These are phyloP conservation scores for Macrolepiota albuminosa DNA, from an alignment of 768 basidiomycete genomes.

Conservation along the genomic window DNA sequence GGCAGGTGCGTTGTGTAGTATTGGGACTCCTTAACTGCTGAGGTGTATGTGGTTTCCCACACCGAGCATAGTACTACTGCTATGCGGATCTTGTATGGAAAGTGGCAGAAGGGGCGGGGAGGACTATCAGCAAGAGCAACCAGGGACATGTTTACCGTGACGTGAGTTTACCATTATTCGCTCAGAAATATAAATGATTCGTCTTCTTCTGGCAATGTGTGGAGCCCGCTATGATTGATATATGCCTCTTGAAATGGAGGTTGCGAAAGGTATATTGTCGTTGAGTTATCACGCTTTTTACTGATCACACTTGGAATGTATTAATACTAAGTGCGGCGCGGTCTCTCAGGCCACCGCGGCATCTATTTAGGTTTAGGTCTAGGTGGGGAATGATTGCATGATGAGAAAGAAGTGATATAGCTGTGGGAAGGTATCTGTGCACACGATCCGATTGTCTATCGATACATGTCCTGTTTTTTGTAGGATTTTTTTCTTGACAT, in stretches of 20 bases:
- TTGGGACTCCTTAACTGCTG: constrained; percentile 37
- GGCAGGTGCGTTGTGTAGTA: constrained; percentile 63
- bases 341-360: constrained; percentile 1
- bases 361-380: constrained; percentile 7
- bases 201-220: constrained; percentile 19
- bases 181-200: constrained; percentile 46
- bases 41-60: constrained; percentile 34
- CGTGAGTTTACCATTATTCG: constrained; percentile 57
- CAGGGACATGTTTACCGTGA: constrained; percentile 20
- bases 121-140: not conserved
- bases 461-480: not conserved
- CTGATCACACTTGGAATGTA: constrained; percentile 9
- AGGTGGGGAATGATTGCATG: not conserved
- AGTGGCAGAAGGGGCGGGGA: constrained; percentile 7
- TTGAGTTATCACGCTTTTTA: constrained; percentile 17
- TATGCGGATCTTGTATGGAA: constrained; percentile 18
- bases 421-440: not conserved
- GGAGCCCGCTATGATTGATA: constrained; percentile 6
- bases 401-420: not conserved
- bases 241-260: constrained; percentile 1
- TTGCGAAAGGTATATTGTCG: constrained; percentile 4
- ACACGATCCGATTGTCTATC: not conserved
- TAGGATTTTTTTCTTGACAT: not conserved
- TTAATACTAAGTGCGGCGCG: constrained; percentile 13
- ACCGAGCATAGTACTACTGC: constrained; percentile 25